Conservation (phyloP, 768 basidiomycete species). For the Sarcomyxa edulis region DNA sequence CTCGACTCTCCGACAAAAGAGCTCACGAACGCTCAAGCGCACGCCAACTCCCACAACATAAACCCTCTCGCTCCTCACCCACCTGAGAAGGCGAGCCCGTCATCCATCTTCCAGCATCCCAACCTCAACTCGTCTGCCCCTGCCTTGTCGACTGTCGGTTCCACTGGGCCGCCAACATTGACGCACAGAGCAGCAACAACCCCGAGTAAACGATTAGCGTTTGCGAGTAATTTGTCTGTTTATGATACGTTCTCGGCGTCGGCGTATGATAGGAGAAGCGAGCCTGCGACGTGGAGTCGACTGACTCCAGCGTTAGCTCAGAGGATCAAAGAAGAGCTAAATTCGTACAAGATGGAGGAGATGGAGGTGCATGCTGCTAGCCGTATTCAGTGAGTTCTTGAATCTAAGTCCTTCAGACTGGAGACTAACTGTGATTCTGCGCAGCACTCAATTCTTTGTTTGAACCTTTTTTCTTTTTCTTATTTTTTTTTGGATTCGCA, state of each 20-base stretch:
- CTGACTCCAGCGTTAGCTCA: slow-evolving; percentile 93
- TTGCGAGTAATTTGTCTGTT: slow-evolving; percentile 89
- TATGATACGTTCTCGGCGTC: slow-evolving; percentile 93
- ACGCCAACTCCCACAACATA: slow-evolving; percentile 9
- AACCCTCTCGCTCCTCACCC: slow-evolving; percentile 29
- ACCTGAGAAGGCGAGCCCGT: slow-evolving; percentile 38
- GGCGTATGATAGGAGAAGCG: slow-evolving; percentile 92
- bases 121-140: slow-evolving; percentile 86
- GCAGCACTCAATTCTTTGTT: slow-evolving; percentile 14
- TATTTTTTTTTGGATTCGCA: not conserved
- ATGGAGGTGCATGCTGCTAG: slow-evolving; percentile 98
- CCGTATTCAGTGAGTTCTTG: slow-evolving; percentile 72
- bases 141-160: slow-evolving; percentile 57
- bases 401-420: not conserved
- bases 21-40: slow-evolving; percentile 26
- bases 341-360: slow-evolving; percentile 99
- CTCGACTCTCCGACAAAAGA: too few species aligned
- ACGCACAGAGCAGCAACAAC: slow-evolving; percentile 70
- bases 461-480: slow-evolving; percentile 4
- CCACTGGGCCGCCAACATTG: slow-evolving; percentile 43
- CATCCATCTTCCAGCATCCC: slow-evolving; percentile 75
- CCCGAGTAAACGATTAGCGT: slow-evolving; percentile 70
- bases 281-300: slow-evolving; percentile 95
- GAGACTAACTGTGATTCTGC: not conserved
- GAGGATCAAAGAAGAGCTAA: slow-evolving; percentile 96